Evolutionary conservation across 352 stramenopile genomes (phyloP), one percentile per base, ranked within the genome.

Genomic region (Pilasporangium apinafurcum): DNA sequence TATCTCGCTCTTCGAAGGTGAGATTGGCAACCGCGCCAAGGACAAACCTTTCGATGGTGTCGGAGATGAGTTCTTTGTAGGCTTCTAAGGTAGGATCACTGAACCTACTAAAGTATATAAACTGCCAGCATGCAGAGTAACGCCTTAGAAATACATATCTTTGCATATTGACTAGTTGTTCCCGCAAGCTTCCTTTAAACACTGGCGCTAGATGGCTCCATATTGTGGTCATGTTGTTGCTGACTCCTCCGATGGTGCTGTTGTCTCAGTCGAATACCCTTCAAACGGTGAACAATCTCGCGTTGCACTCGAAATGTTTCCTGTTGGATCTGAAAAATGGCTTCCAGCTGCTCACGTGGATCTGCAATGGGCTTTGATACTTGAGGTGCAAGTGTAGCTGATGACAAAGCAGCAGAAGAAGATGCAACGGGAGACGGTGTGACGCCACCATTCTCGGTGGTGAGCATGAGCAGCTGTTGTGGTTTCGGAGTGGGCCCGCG

Each of bases 1-100:
- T 46, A 86, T 80, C 36, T 90, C 74, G 9, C 59, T 87, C 6
- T 90, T 86, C 35, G 78, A 88, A 53, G 73, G 68, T 30, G 70
- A 91, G 45, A 80, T 84, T 45, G 71, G 70, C 39, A 79, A 85
- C 48, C 67, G 73, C 34, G 65, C 60, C 40, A 83, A 81, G 44
- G 74, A 90, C 51, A 64, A 69, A 29, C 53, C 70, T n/a, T 85
- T 85, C 39, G 62, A 91, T 29, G 73, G 76, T 8, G 62, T 65
- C n/a, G 76, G 68, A 34, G 57, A 85, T 48, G 65, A 84, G 31
- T 78, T 70, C 44, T 87, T 90, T 34, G 42, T 80, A 27, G 77
- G 62, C n/a, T 90, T 87, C 37, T 90, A 83, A 53, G 5, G 10
- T 21, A n/a, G 24, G 4, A 3, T 7, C 16, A 22, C 25, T n/a